Percentiles rank a stretch among this genome's conserved stretches.
Evolutionary conservation across 2,329 filamentous ascomycete species (phyloP).

Genomic region (Cladophialophora chaetospira): DNA sequence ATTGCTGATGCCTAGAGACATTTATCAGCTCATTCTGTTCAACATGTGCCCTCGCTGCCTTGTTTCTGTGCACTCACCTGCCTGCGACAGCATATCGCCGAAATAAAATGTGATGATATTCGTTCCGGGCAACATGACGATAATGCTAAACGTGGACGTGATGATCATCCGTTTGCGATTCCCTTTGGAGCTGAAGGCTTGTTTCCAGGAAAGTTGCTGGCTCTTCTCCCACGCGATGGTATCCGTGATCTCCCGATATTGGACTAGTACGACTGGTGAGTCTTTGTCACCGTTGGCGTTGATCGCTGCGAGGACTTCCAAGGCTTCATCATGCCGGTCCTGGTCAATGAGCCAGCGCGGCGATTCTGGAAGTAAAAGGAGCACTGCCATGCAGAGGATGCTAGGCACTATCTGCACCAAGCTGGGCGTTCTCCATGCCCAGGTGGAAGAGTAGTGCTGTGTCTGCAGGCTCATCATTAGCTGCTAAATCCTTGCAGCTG

Average conservation of each 20-base stretch:
- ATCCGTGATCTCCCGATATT: conserved; percentile 52
- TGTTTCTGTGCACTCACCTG: no score
- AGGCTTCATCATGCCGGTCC: conserved; percentile 47
- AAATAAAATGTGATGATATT: conserved; percentile 49
- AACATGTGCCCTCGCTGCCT: no score
- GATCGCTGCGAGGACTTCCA: conserved; percentile 45
- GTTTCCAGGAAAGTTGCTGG: conserved; percentile 26
- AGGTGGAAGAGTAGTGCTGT: conserved; percentile 34
- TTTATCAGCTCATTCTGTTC: background rate
- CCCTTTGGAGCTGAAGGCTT: conserved; percentile 35
- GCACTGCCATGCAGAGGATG: conserved; percentile 47
- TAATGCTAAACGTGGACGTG: conserved; percentile 40
- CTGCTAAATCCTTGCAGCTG: background rate
- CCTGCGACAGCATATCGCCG: conserved; percentile 42
- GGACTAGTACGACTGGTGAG: conserved; percentile 43
- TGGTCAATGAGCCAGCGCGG: conserved; percentile 59
- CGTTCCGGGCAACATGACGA: conserved; percentile 40
- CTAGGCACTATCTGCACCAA: conserved; percentile 55
- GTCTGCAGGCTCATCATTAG: conserved; percentile 6
- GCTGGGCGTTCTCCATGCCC: conserved; percentile 58
- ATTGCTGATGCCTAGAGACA: conserved; percentile 50
- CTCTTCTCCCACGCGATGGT: conserved; percentile 51
- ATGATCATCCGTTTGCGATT: conserved; percentile 45
- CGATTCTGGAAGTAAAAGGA: conserved; percentile 60
- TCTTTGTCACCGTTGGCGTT: conserved; percentile 48